Percentiles rank a stretch among this genome's conserved stretches.
These are phyloP conservation scores for Rhodotorula sp. DNA, from an alignment of 1,284 basidiomycete species.

Conservation along the genomic window DNA sequence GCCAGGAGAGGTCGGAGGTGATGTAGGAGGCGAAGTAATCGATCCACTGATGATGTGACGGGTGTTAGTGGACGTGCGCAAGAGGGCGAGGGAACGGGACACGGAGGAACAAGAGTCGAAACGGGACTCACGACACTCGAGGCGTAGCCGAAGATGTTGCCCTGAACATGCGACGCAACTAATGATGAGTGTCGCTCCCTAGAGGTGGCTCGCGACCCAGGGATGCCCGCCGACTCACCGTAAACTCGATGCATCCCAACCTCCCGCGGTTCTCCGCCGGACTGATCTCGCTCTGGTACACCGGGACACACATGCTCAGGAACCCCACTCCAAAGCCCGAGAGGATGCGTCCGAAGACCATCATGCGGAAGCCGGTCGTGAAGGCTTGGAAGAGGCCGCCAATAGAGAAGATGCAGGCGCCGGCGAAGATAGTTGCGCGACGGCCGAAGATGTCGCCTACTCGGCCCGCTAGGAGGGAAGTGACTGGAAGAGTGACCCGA, in stretches of 20 bases:
- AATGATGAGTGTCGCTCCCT: not conserved
- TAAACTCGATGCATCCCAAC: constrained; percentile 95
- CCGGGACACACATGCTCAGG: constrained; percentile 92
- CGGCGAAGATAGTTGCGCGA: constrained; percentile 79
- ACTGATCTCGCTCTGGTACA: constrained; percentile 93
- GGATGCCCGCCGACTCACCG: constrained; percentile 54
- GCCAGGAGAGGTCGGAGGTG: constrained; percentile 50
- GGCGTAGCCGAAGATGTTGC: constrained; percentile 83
- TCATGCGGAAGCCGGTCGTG: constrained; percentile 74
- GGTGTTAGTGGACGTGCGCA: too few species aligned
- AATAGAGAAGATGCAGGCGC: constrained; percentile 80
- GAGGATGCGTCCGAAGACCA: constrained; percentile 84
- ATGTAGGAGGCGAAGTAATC: constrained; percentile 89
- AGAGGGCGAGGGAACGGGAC: not conserved
- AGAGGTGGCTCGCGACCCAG: too few species aligned
- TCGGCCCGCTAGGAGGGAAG: constrained; percentile 82
- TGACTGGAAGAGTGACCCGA: constrained; percentile 57
- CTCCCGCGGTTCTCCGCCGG: constrained; percentile 87
- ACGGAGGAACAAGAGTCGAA: not conserved
- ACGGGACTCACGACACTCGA: constrained; percentile 72
- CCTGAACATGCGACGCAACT: not conserved
- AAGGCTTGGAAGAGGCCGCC: constrained; percentile 90
- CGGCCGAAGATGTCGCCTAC: constrained; percentile 85
- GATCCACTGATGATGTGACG: constrained; percentile 64
- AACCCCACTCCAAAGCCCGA: constrained; percentile 93